Conservation (phyloP, 2,329 filamentous ascomycete species). For the Biscogniauxia sp. region DNA sequence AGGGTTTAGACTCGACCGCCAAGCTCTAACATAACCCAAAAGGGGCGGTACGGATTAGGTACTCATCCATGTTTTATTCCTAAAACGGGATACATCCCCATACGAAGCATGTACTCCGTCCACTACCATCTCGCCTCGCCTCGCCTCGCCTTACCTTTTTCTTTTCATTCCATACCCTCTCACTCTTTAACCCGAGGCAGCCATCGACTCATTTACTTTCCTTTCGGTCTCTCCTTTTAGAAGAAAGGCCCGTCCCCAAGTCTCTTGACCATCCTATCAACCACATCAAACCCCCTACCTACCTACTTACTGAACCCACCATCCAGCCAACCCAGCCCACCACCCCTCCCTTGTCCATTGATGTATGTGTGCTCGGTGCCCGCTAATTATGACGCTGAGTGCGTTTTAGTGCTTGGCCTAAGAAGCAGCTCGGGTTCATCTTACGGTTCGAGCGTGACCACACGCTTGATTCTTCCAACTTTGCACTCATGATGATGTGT, state of each 20-base stretch:
- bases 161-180: not conserved
- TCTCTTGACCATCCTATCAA: not conserved
- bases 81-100: not conserved
- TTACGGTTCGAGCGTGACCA: not conserved
- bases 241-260: too few species aligned
- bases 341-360: not conserved
- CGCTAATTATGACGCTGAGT: conserved; percentile 22
- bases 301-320: too few species aligned
- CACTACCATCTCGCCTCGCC: too few species aligned
- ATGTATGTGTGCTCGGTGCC: conserved; percentile 7
- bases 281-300: not conserved
- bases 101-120: too few species aligned
- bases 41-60: too few species aligned
- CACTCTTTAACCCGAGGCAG: not conserved
- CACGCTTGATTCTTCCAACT: not conserved
- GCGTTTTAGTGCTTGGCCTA: not conserved
- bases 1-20: too few species aligned
- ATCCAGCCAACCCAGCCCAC: too few species aligned
- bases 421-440: not conserved
- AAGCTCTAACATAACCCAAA: too few species aligned
- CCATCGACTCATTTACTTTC: too few species aligned
- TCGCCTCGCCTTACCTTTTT: not conserved
- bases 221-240: too few species aligned
- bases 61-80: not conserved
- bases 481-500: not conserved